These are phyloP conservation scores for Crithidia brevicula DNA, from an alignment of 208 protist species.

Conservation along the genomic window DNA sequence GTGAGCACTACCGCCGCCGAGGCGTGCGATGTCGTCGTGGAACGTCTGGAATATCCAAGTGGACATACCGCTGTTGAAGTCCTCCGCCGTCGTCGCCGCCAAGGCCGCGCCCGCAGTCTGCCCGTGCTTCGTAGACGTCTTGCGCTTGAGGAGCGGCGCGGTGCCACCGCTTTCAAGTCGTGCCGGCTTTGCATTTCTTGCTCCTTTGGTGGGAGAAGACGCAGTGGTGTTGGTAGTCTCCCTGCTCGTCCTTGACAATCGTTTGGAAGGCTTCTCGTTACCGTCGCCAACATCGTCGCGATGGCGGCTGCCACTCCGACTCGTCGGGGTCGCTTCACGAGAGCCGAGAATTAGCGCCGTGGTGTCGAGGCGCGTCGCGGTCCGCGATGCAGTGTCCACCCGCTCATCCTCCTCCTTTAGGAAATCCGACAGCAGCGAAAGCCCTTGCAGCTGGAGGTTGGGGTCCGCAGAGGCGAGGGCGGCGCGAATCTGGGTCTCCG, in stretches of 20 bases:
- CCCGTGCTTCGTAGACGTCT: not conserved
- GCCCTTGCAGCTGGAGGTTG: constrained; percentile 57
- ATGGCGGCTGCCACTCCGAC: constrained; percentile 3
- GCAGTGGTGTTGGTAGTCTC: not conserved
- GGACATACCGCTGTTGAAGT: constrained; percentile 86
- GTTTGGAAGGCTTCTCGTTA: not conserved
- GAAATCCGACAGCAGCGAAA: constrained; percentile 86
- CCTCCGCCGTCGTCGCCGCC: not conserved
- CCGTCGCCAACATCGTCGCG: constrained; percentile 6
- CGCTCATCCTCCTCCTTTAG: constrained; percentile 82
- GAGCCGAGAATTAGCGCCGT: constrained; percentile 28
- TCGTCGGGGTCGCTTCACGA: not conserved
- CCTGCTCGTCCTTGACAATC: too few relatives aligned
- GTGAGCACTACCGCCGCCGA: constrained; percentile 39
- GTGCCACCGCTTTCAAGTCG: not conserved
- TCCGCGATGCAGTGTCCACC: constrained; percentile 53
- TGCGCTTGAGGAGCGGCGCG: constrained; percentile 2
- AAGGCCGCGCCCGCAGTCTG: not conserved
- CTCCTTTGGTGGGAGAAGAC: not conserved
- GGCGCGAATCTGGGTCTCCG: constrained; percentile 48
- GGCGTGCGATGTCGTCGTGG: constrained; percentile 47
- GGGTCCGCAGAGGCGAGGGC: constrained; percentile 46
- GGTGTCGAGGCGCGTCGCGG: constrained; percentile 26
- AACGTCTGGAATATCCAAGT: constrained; percentile 87
- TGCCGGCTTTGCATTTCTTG: not conserved